Evolutionary conservation across 208 protist species (phyloP), one percentile per base, ranked within the genome.

Genomic region (Trypanosoma grayi): DNA sequence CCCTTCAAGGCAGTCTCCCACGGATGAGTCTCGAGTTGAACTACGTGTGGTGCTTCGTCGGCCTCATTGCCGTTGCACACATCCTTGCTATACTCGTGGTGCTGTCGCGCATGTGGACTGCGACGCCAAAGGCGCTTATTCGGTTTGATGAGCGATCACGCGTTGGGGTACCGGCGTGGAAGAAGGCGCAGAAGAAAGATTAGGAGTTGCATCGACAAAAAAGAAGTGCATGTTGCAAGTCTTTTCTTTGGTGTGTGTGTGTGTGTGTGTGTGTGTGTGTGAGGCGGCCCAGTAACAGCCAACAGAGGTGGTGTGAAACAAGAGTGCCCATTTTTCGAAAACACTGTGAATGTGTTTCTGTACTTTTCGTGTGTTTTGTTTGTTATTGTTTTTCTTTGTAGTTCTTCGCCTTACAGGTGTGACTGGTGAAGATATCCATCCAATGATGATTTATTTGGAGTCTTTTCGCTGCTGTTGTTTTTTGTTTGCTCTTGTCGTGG

Each of bases 41-140:
- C 16, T 45, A 9, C 7, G 39, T 56, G 0, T 63, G 60, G 64
- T 60, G 25, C 39, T 64, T 79, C 30, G 56, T 70, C 33, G 46
- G 16, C 16, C 6, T 79, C 16, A 33, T 79, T 5, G 62, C 56
- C 13, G 22, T 51, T 13, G 59, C 45, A 30, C 73, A 79, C 27
- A 30, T 79, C 24, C 3, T 63, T 20, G 48, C 55, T 0, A 11
- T 79, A 37, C 2, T 62, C 7, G 18, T 58, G 8, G 31, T 74
- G 1, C 37, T 79, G 10, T 27, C 27, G 1, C 64, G 53, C 16
- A n/a, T 79, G 31, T 79, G 66, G 54, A 58, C 33, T 6, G 22
- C 18, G 4, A 34, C 8, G 8, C 13, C 41, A 14, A 62, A 70
- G 27, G 55, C 14, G 36, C 0, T 37, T 30, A 24, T 46, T 13